phyloP scores from a whole-genome alignment of 805 yeast species.

The Wickerhamomyces hampshirensis region DNA sequence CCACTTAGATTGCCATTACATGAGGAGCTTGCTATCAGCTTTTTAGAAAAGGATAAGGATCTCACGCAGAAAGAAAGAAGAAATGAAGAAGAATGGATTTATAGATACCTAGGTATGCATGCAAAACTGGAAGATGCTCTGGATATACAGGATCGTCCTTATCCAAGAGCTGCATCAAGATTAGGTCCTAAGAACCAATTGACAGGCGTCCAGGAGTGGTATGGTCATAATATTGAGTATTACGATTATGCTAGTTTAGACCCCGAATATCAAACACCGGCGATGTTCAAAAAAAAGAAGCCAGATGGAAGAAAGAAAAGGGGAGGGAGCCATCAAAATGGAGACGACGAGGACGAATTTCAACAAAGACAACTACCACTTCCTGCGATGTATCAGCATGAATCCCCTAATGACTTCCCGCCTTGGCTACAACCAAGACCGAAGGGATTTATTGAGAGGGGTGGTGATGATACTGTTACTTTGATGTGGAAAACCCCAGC shows the following conservation, averaged over 20 bases:
- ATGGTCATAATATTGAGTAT: conserved; percentile 59
- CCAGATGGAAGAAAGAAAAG: conserved; percentile 24
- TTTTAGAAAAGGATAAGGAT: conserved; percentile 41
- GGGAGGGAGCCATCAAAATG: conserved; percentile 15
- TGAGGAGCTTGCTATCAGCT: conserved; percentile 52
- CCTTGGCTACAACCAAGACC: conserved; percentile 79
- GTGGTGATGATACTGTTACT: conserved; percentile 61
- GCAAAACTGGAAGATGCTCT: conserved; percentile 71
- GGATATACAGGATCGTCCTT: conserved; percentile 72
- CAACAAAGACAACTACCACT: conserved; percentile 29
- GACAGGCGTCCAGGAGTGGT: conserved; percentile 60
- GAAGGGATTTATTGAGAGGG: conserved; percentile 78
- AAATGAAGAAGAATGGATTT: conserved; percentile 71
- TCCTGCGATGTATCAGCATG: conserved; percentile 42
- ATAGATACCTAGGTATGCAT: conserved; percentile 73
- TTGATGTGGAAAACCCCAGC: conserved; percentile 60
- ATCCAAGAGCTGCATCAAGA: conserved; percentile 75
- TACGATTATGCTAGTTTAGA: conserved; percentile 37
- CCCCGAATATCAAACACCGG: conserved; percentile 17
- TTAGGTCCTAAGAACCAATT: conserved; percentile 73
- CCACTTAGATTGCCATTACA: conserved; percentile 39
- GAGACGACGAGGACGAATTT: conserved; percentile 19
- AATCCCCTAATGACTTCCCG: conserved; percentile 47
- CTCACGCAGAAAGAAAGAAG: conserved; percentile 43
- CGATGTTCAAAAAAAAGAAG: conserved; percentile 16